Evolutionary conservation across 192 early-diverging fungal genomes (phyloP).

Genomic region (Coemansia sp.): DNA sequence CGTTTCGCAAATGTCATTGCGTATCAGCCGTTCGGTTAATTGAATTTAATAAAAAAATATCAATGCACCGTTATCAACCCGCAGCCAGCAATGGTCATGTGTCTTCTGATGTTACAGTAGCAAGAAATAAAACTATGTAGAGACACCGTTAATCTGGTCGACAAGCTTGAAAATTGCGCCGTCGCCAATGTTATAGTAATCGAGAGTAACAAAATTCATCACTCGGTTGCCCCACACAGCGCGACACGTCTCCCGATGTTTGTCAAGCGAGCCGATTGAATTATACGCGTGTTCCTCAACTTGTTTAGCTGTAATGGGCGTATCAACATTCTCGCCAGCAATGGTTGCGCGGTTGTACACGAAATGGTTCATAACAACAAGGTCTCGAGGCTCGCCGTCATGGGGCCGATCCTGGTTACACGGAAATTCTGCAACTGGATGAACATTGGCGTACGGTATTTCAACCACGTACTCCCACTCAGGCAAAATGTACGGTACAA

Average conservation of each 20-base stretch:
- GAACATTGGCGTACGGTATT: slow-evolving; percentile 39
- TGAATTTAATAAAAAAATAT: no score
- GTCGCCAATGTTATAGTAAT: slow-evolving; percentile 45
- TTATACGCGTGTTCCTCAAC: slow-evolving; percentile 36
- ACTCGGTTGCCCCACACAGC: slow-evolving; percentile 25
- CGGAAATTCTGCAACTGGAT: slow-evolving; percentile 31
- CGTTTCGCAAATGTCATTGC: background rate
- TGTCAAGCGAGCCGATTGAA: slow-evolving; percentile 17
- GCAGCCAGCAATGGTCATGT: no score
- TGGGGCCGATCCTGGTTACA: slow-evolving; percentile 46
- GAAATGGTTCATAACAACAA: slow-evolving; percentile 53
- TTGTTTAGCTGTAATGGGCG: slow-evolving; percentile 18
- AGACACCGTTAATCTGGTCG: slow-evolving; percentile 26
- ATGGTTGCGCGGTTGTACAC: slow-evolving; percentile 35
- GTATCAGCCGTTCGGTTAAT: no score
- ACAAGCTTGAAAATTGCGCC: slow-evolving; percentile 32
- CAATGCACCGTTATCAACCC: no score
- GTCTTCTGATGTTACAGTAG: no score
- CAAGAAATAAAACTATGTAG: slow-evolving; percentile 1
- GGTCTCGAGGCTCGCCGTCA: slow-evolving; percentile 29
- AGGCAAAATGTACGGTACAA: slow-evolving; percentile 52
- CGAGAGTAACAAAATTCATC: slow-evolving; percentile 45
- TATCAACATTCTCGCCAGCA: slow-evolving; percentile 30
- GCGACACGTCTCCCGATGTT: slow-evolving; percentile 31
- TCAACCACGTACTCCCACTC: slow-evolving; percentile 52